Base-by-base conservation (phyloP, 768 basidiomycete genomes). In the Sarcodon aspratus region DNA sequence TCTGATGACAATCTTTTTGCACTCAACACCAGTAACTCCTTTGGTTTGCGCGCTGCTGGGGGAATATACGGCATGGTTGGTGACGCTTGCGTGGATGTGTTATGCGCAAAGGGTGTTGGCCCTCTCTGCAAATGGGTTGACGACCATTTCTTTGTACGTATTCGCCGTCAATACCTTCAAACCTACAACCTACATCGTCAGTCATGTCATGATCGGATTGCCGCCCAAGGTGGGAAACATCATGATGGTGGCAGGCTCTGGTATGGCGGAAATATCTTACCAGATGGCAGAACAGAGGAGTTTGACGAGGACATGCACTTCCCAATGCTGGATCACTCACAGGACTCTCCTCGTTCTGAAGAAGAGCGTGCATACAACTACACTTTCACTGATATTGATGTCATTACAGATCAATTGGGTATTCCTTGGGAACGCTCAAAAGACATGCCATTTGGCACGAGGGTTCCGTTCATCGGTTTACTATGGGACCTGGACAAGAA, bases 381-480 rank as follows among this genome's bases (percentile, higher is more conserved):
- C 43, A 35, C 44, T 36, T 45, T 59, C 7, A 48, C 27, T 1
- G 70, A 74, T 50, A 69, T 76, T 17, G 60, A 74, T 43, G 7
- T 2, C 0, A 27, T 71, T 0, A 69, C 69, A 0, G n/a, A 43
- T 0, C 13, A 35, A 1, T 60, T 71, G 11, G 66, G 68, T 1
- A 61, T 63, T 9, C 55, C 60, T 0, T 69, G 67, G 68, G 57
- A 65, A 35, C 15, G 7, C 3, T 45, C 49, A 1, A 71, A 71
- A 49, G 58, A 62, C 27, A 48, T 54, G 1, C 57, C 54, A 0
- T 63, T 61, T 44, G 50, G 33, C n/a, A 0, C 15, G 4, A 35
- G 32, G 0, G 50, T 59, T 3, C 15, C 43, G 1, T 72, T 61
- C 51, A 56, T 66, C 0, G 60, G 69, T 1, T 60, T 71, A 37